Evolutionary conservation across 805 yeast species (phyloP).

Genomic region (Jamesozyma lodderae): DNA sequence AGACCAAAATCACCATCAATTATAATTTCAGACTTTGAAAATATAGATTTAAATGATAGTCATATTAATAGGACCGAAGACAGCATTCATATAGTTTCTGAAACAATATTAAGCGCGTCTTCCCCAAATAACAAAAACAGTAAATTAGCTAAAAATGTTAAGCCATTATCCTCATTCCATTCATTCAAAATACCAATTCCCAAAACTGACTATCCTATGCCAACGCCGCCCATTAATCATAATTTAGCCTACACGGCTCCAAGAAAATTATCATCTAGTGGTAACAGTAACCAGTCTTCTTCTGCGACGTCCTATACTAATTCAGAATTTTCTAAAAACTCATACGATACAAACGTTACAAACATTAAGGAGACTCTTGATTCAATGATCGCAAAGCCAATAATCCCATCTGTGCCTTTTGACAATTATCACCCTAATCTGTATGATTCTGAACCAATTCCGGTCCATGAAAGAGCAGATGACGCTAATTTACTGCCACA

Average conservation of each 20-base stretch:
- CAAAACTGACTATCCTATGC: no score
- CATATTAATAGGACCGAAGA: no score
- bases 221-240: no score
- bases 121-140: background rate
- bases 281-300: conserved; percentile 14
- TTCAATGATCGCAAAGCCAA: no score
- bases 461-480: no score
- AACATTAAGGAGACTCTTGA: background rate
- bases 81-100: background rate
- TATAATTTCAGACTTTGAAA: background rate
- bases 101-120: background rate
- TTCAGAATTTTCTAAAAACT: conserved; percentile 21
- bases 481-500: no score
- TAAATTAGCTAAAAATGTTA: background rate
- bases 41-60: no score
- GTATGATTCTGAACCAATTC: no score
- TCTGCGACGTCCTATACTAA: conserved; percentile 12
- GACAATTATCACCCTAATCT: no score
- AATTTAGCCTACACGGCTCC: no score
- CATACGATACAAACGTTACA: conserved; percentile 17
- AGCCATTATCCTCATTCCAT: conserved; percentile 19
- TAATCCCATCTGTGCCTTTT: no score
- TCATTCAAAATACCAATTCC: conserved; percentile 12
- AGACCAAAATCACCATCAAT: conserved; percentile 9
- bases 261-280: conserved; percentile 19